Evolutionary conservation across 2,329 filamentous ascomycete genomes (phyloP), one percentile per base, ranked within the genome.

Genomic region (Microdochium nivale): DNA sequence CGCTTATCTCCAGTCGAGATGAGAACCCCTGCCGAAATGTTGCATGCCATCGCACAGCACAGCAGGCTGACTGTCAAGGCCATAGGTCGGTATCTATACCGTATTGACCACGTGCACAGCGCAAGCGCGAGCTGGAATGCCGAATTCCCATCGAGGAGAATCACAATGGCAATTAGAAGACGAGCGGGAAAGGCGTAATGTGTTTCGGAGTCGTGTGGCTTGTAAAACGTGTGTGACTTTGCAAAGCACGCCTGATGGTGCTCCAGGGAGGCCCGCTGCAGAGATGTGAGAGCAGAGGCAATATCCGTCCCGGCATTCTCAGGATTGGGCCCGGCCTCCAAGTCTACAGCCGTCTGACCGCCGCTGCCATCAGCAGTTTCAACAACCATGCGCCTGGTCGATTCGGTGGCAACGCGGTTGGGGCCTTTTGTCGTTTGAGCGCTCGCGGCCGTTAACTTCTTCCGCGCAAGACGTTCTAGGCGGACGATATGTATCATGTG

Each of bases 221-320:
- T 91, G 74, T 95, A 95, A 67, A 92, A 95, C 4, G 87, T 90
- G 65, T 95, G 89, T 0, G 86, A 90, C 59, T 86, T 89, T 62
- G 86, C 78, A 61, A 94, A 87, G 61, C 91, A 92, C 58, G 75
- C 78, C 62, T 91, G 86, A 61, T 95, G 89, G 63, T 94, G 84
- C 49, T 84, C 76, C 9, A 95, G 76, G 48, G 78, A 80, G 53
- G 77, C 76, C 61, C 90, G 86, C 64, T 94, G 86, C 54, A 78
- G 69, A 3, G 72, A 70, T 0, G 74, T 83, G 2, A 94, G 73
- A 3, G 89, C 84, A 0, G 81, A 81, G 24, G 76, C 65, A 51
- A 76, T 72, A 46, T 73, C 69, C 30, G 79, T 74, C 14, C 67
- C 69, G 23, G 71, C 67, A 49, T 63, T 60, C 59, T 59, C 61